Base-by-base conservation (phyloP, 352 stramenopile species). In the Halophytophthora batemanensis region DNA sequence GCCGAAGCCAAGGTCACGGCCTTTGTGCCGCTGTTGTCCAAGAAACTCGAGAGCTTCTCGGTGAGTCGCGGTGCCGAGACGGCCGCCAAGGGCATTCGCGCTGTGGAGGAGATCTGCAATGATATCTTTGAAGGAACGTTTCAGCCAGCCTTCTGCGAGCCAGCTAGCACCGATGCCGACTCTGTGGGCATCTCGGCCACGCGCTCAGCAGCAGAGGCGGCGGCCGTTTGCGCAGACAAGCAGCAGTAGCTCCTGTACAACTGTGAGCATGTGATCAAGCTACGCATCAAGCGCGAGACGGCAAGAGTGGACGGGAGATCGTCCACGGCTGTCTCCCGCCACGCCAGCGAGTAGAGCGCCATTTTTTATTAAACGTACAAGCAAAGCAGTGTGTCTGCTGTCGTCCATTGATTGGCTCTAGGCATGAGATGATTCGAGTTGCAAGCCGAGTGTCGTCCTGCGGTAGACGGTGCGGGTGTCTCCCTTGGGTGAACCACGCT, bases 71-170 rank as follows among this genome's bases (percentile, higher is more conserved):
- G 81, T 45, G 77, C 78, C 28, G 81, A 91, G 22, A 94, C 78
- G 6, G 83, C 83, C 25, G 71, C 79, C 23, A 90, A 89, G 60
- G 83, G 83, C 50, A 90, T 94, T 49, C 66, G 76, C 42, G 81
- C 79, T 18, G 73, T 94, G 44, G 83, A 94, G 52, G 61, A 66
- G 25, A 87, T 94, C 60, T 94, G 83, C 66, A 70, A 86, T 39
- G 79, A 94, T 48, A 91, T 94, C 61, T 94, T 92, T 47, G 67
- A 94, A 46, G 83, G 83, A 34, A 91, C 76, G 22, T 92, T 90
- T 42, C 71, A 77, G 37, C 76, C 81, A 6, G 62, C 76, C 11
- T 65, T 81, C 18, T 93, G 82, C 46, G 77, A 90, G 31, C 58
- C 74, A 1, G 33, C 52, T 17, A 21, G 23, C 28, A 29, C 23